Conservation (phyloP, 805 yeast genomes). For the Candida pini region DNA sequence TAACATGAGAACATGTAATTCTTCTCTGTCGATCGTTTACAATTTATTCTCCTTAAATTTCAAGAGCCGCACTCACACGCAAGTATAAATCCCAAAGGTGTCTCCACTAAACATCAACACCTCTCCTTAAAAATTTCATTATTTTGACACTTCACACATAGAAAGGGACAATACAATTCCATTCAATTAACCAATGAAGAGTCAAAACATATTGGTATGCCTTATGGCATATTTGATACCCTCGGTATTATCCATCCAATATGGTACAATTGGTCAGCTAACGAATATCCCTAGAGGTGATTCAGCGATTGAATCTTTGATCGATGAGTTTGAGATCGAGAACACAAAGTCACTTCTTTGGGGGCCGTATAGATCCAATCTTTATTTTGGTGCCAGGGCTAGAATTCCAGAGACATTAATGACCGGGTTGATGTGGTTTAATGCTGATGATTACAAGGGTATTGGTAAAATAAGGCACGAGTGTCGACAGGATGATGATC, state of each 20-base stretch:
- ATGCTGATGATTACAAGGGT: conserved; percentile 51
- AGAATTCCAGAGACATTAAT: conserved; percentile 68
- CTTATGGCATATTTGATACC: too few species aligned
- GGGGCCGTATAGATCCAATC: conserved; percentile 91
- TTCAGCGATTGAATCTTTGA: conserved; percentile 7
- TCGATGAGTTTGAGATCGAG: conserved; percentile 27
- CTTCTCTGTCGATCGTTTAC: not conserved
- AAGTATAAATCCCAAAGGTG: too few species aligned
- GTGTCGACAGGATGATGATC: conserved; percentile 66
- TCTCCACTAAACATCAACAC: too few species aligned
- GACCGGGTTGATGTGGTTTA: conserved; percentile 87
- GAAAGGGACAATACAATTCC: too few species aligned
- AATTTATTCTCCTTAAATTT: conserved; percentile 6
- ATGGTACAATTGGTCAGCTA: too few species aligned
- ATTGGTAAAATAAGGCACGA: conserved; percentile 60
- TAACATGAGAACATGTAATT: too few species aligned
- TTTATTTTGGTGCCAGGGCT: conserved; percentile 84
- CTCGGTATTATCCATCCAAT: too few species aligned
- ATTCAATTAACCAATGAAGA: too few species aligned
- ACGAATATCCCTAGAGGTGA: not conserved
- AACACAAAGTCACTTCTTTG: conserved; percentile 62
- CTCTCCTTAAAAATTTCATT: too few species aligned
- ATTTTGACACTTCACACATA: too few species aligned
- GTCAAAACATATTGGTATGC: too few species aligned
- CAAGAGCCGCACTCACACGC: too few species aligned